Percentiles rank a stretch among this genome's conserved stretches.
Conservation (phyloP, 805 yeast genomes). For the Scheffersomyces ergatensis region DNA sequence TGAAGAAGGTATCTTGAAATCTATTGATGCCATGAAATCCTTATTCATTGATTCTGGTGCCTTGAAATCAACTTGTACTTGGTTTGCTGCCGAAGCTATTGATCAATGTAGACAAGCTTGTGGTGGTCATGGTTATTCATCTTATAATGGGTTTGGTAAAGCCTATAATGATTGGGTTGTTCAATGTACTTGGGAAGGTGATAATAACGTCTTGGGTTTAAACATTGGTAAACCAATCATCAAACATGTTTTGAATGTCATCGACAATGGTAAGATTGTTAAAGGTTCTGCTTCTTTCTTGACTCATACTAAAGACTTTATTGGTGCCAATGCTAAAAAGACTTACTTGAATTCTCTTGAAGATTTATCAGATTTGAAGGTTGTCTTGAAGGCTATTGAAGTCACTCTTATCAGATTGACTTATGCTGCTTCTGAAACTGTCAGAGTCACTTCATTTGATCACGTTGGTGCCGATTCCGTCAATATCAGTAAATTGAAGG, state of each 20-base stretch:
- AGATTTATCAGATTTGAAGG: conserved; percentile 26
- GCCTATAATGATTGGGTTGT: conserved; percentile 46
- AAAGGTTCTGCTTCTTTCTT: not conserved
- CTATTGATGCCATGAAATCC: conserved; percentile 38
- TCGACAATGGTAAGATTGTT: conserved; percentile 17
- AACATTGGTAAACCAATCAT: conserved; percentile 44
- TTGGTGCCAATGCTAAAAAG: conserved; percentile 15
- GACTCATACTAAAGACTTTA: not conserved
- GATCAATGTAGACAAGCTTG: conserved; percentile 44
- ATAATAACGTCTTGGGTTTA: conserved; percentile 43
- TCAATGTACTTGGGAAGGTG: conserved; percentile 51
- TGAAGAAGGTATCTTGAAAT: conserved; percentile 24
- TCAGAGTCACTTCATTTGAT: conserved; percentile 6
- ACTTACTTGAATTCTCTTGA: conserved; percentile 20
- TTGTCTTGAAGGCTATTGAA: conserved; percentile 32
- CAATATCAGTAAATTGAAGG: conserved; percentile 39
- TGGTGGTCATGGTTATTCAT: conserved; percentile 48
- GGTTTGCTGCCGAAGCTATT: conserved; percentile 42
- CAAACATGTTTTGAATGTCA: conserved; percentile 41
- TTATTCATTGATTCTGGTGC: conserved; percentile 45
- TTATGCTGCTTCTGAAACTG: not conserved
- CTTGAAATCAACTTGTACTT: conserved; percentile 42
- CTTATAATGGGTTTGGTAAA: conserved; percentile 45
- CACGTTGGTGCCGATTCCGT: conserved; percentile 35
- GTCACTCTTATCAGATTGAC: conserved; percentile 7